These are phyloP conservation scores for Boletus sensibilis DNA, from an alignment of 768 basidiomycete genomes.

Conservation along the genomic window DNA sequence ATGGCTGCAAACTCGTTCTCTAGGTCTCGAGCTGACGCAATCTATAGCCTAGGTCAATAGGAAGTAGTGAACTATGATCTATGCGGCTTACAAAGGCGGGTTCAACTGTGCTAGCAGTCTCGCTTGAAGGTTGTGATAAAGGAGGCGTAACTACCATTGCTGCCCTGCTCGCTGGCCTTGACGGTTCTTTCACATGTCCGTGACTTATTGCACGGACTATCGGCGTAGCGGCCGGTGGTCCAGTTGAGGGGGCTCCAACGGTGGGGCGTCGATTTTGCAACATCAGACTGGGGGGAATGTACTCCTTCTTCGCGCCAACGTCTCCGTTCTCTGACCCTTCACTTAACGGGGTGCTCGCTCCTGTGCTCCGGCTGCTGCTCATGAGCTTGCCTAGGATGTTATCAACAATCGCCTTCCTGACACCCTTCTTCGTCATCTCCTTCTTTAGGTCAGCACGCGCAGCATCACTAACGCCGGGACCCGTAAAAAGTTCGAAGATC, in stretches of 20 bases:
- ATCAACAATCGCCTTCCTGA: slow-evolving; percentile 86
- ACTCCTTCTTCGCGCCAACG: slow-evolving; percentile 45
- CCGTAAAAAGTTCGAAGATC: slow-evolving; percentile 82
- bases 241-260: slow-evolving; percentile 28
- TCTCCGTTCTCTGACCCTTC: slow-evolving; percentile 60
- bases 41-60: slow-evolving; percentile 40
- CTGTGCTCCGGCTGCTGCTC: slow-evolving; percentile 37
- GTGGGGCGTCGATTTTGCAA: slow-evolving; percentile 52
- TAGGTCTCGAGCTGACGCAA: slow-evolving; percentile 83
- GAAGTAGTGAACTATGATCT: not conserved
- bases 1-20: slow-evolving; percentile 82
- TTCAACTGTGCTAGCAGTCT: slow-evolving; percentile 47
- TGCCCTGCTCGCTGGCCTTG: slow-evolving; percentile 64
- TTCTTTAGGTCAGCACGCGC: slow-evolving; percentile 94
- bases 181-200: slow-evolving; percentile 45
- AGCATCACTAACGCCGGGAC: slow-evolving; percentile 75
- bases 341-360: slow-evolving; percentile 46
- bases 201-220: slow-evolving; percentile 49
- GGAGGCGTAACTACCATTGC: slow-evolving; percentile 42
- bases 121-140: slow-evolving; percentile 42
- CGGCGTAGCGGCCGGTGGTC: slow-evolving; percentile 26
- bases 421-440: slow-evolving; percentile 79
- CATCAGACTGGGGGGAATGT: slow-evolving; percentile 73
- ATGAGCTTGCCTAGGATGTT: slow-evolving; percentile 70
- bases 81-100: slow-evolving; percentile 63